Percentiles rank a stretch among this genome's conserved stretches.
These are phyloP conservation scores for Graphilbum sp. DNA, from an alignment of 2,329 filamentous ascomycete species.

Conservation along the genomic window DNA sequence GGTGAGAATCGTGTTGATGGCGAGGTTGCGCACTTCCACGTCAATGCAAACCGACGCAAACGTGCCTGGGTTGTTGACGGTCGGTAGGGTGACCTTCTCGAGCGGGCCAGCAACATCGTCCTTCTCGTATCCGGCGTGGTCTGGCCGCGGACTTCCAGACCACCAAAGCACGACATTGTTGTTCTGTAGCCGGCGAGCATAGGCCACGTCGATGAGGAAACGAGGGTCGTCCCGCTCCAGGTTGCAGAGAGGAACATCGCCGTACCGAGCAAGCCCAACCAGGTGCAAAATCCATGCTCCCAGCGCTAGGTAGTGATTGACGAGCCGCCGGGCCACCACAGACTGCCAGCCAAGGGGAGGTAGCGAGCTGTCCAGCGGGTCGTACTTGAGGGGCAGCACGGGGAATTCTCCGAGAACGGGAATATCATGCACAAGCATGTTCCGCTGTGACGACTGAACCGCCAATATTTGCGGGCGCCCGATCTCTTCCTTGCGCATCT, in stretches of 20 bases:
- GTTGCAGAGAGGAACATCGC: slow-evolving; percentile 89
- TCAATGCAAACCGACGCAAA: slow-evolving; percentile 96
- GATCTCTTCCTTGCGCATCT: slow-evolving; percentile 70
- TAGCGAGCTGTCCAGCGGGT: slow-evolving; percentile 69
- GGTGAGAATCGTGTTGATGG: slow-evolving; percentile 94
- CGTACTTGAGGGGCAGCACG: slow-evolving; percentile 60
- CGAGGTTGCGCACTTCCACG: slow-evolving; percentile 79
- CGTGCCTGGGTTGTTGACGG: slow-evolving; percentile 81
- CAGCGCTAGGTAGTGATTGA: slow-evolving; percentile 83
- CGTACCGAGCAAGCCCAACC: slow-evolving; percentile 74
- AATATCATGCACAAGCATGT: slow-evolving; percentile 68
- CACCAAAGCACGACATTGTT: slow-evolving; percentile 96
- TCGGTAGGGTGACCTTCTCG: slow-evolving; percentile 81
- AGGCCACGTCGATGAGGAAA: slow-evolving; percentile 90
- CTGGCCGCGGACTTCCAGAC: slow-evolving; percentile 72
- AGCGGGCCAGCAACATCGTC: slow-evolving; percentile 75
- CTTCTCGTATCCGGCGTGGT: slow-evolving; percentile 89
- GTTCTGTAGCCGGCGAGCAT: slow-evolving; percentile 74
- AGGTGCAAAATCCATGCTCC: slow-evolving; percentile 85
- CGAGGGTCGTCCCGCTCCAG: slow-evolving; percentile 85
- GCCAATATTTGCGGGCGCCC: slow-evolving; percentile 66
- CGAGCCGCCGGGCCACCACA: slow-evolving; percentile 70
- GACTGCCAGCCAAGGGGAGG: slow-evolving; percentile 89
- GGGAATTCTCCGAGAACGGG: slow-evolving; percentile 74
- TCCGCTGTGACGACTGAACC: slow-evolving; percentile 75